Evolutionary conservation across 1,284 basidiomycete genomes (phyloP).

Genomic region (Irpex lacteus): DNA sequence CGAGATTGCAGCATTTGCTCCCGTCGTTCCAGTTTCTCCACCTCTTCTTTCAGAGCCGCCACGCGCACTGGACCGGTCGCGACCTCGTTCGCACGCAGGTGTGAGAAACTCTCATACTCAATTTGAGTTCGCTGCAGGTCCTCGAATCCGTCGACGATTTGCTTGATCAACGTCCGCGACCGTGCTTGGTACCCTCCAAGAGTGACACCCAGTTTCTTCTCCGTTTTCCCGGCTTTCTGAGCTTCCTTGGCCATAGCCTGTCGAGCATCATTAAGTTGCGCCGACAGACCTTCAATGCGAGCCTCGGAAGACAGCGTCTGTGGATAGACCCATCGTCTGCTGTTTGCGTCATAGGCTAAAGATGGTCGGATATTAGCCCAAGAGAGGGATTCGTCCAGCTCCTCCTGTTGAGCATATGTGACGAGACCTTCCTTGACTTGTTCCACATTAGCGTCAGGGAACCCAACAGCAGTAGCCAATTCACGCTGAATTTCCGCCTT

Average conservation of each 20-base stretch:
- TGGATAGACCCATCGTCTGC: slow-evolving; percentile 69
- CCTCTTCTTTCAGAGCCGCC: slow-evolving; percentile 78
- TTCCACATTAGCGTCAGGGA: slow-evolving; percentile 78
- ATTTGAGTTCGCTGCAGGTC: slow-evolving; percentile 66
- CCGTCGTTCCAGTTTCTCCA: slow-evolving; percentile 71
- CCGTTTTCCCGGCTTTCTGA: slow-evolving; percentile 77
- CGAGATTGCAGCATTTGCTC: slow-evolving; percentile 76
- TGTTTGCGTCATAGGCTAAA: slow-evolving; percentile 61
- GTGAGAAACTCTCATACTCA: slow-evolving; percentile 77
- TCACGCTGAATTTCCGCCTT: slow-evolving; percentile 76
- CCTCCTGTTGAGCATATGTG: slow-evolving; percentile 58
- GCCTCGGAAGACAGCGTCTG: slow-evolving; percentile 52
- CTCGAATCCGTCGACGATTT: slow-evolving; percentile 66
- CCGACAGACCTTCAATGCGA: slow-evolving; percentile 63
- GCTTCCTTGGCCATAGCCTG: slow-evolving; percentile 85
- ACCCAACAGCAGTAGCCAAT: slow-evolving; percentile 77
- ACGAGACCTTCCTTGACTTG: slow-evolving; percentile 76
- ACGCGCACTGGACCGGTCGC: slow-evolving; percentile 75
- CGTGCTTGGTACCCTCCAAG: slow-evolving; percentile 91
- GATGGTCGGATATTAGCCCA: slow-evolving; percentile 67
- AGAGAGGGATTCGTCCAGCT: slow-evolving; percentile 51
- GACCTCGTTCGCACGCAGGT: slow-evolving; percentile 69
- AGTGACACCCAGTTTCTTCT: slow-evolving; percentile 88
- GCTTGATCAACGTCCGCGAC: slow-evolving; percentile 65
- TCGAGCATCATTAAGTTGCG: slow-evolving; percentile 61